phyloP scores from a whole-genome alignment of 257 asterid genomes.

The Solanum rostratum region DNA sequence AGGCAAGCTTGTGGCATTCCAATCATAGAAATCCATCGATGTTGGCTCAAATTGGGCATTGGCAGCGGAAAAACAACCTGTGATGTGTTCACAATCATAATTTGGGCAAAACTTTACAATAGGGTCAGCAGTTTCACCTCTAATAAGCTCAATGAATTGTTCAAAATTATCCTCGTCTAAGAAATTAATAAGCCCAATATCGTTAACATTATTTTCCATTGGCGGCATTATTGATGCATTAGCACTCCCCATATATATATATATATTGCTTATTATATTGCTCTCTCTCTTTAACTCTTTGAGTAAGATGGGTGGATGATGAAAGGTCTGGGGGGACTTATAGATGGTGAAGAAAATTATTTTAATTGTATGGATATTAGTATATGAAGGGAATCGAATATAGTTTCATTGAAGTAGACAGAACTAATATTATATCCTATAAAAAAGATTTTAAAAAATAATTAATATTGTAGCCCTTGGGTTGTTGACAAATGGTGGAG shows the following conservation, averaged over 20 bases:
- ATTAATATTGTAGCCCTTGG: neutral
- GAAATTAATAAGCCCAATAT: slow-evolving; percentile 41
- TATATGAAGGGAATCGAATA: slow-evolving; percentile 26
- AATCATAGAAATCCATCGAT: neutral
- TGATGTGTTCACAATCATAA: slow-evolving; percentile 11
- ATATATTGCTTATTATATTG: neutral
- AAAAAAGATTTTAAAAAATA: too few relatives aligned
- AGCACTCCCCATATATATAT: slow-evolving; percentile 22
- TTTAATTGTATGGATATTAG: neutral
- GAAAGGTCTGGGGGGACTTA: slow-evolving; percentile 6
- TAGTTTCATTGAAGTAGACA: neutral
- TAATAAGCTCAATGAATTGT: slow-evolving; percentile 30
- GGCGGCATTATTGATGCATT: slow-evolving; percentile 3
- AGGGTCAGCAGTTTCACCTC: slow-evolving; percentile 26
- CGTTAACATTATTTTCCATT: neutral
- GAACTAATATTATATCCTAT: neutral
- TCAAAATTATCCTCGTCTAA: slow-evolving; percentile 40
- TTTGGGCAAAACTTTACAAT: slow-evolving; percentile 6
- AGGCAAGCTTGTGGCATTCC: neutral
- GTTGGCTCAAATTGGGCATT: neutral
- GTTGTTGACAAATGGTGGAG: neutral
- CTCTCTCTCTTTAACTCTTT: neutral
- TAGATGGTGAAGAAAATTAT: neutral
- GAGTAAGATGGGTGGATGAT: neutral
- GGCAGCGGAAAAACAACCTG: neutral